These are phyloP conservation scores for Nigrograna mackinnonii DNA, from an alignment of 2,329 filamentous ascomycete genomes.

Conservation along the genomic window DNA sequence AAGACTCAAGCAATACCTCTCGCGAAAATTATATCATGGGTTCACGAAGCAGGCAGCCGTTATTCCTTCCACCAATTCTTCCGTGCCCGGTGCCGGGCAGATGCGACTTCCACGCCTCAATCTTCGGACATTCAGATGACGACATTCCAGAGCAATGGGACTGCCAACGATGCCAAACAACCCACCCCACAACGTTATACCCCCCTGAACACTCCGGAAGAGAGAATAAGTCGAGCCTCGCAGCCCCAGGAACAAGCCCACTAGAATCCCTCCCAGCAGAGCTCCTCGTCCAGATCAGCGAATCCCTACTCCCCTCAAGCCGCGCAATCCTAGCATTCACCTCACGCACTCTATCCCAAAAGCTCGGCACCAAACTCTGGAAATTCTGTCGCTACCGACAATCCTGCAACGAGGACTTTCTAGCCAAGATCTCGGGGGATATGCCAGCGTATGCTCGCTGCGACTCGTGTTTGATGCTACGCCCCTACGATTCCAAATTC, in stretches of 20 bases:
- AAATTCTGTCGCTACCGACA: no score
- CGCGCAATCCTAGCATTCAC: constrained; percentile 4
- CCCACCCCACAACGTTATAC: constrained; percentile 7
- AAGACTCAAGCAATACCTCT: background rate
- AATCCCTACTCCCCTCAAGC: background rate
- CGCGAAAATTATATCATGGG: background rate
- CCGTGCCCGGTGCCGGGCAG: constrained; percentile 7
- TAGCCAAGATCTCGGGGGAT: no score
- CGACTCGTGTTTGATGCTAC: no score
- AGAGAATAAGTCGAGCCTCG: background rate
- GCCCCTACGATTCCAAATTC: no score
- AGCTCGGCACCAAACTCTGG: constrained; percentile 4
- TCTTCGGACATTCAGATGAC: constrained; percentile 3
- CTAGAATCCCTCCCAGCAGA: constrained; percentile 9
- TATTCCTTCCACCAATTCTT: constrained; percentile 10
- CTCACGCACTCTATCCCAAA: constrained; percentile 3
- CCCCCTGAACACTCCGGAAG: background rate
- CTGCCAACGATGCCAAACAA: constrained; percentile 7
- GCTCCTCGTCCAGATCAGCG: constrained; percentile 6
- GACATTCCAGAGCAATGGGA: constrained; percentile 4
- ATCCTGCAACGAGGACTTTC: no score
- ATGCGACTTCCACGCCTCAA: constrained; percentile 7
- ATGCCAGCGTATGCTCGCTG: no score
- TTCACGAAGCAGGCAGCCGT: background rate
- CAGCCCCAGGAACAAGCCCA: background rate